These are phyloP conservation scores for Citrus inodora DNA, from an alignment of 345 rosid species.

Conservation along the genomic window DNA sequence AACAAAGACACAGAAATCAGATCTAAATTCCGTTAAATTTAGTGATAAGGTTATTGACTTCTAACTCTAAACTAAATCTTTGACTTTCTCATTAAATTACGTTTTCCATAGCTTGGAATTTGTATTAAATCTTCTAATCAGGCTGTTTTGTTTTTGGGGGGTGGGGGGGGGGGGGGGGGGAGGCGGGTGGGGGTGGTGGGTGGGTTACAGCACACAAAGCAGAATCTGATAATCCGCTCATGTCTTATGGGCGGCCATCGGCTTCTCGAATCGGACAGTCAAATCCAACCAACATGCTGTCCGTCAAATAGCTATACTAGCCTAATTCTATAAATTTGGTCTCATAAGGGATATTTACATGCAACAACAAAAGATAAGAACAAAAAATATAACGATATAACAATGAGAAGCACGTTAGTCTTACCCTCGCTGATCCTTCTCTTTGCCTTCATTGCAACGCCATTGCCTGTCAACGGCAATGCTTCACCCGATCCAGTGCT, in stretches of 20 bases:
- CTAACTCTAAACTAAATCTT: not conserved
- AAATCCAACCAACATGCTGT: not conserved
- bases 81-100: too few relatives aligned
- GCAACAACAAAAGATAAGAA: not conserved
- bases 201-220: not conserved
- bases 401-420: not conserved
- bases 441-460: slow-evolving; percentile 13
- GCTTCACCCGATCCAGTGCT: slow-evolving; percentile 19
- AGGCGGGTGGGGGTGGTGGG: too few relatives aligned
- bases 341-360: not conserved
- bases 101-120: too few relatives aligned
- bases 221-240: not conserved
- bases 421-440: slow-evolving; percentile 15
- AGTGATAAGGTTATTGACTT: too few relatives aligned
- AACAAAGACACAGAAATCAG: not conserved
- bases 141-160: not conserved
- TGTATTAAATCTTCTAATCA: not conserved
- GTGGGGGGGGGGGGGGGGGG: too few relatives aligned
- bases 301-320: not conserved
- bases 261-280: not conserved
- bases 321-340: not conserved
- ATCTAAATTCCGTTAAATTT: too few relatives aligned
- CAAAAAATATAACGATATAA: too few relatives aligned
- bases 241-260: not conserved
- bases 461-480: slow-evolving; percentile 4